These are phyloP conservation scores for Yamadazyma triangularis DNA, from an alignment of 1,139 yeast species.

Conservation along the genomic window DNA sequence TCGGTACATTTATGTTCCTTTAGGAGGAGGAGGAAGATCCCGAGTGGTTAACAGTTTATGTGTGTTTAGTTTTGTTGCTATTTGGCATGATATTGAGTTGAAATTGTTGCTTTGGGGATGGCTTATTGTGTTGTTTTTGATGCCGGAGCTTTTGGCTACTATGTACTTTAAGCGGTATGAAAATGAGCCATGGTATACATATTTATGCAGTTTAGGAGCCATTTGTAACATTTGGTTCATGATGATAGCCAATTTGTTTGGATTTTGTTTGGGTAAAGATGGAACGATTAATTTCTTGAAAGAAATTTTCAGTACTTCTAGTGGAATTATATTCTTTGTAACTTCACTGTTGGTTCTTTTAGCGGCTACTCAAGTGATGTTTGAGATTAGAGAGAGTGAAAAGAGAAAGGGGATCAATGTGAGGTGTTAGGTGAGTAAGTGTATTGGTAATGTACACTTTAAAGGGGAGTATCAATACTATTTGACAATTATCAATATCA, in stretches of 20 bases:
- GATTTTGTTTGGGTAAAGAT: constrained; percentile 88
- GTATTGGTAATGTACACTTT: too few species aligned
- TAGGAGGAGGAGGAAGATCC: constrained; percentile 72
- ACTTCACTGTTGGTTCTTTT: constrained; percentile 65
- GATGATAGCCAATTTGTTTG: constrained; percentile 95
- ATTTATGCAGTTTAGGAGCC: constrained; percentile 82
- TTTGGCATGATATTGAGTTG: constrained; percentile 97
- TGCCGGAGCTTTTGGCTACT: constrained; percentile 81
- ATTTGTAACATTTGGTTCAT: constrained; percentile 92
- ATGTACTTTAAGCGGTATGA: constrained; percentile 36
- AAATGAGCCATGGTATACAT: constrained; percentile 68
- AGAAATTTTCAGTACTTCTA: constrained; percentile 67
- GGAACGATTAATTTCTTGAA: constrained; percentile 65
- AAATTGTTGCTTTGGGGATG: constrained; percentile 92
- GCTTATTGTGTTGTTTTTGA: constrained; percentile 77
- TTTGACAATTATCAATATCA: too few species aligned
- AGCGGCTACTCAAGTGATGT: constrained; percentile 90
- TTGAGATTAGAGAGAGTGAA: constrained; percentile 84
- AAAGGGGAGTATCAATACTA: too few species aligned
- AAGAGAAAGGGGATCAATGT: constrained; percentile 77
- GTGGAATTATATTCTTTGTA: constrained; percentile 65
- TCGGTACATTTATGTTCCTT: constrained; percentile 77
- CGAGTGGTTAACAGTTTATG: constrained; percentile 72
- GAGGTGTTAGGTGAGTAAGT: constrained; percentile 69
- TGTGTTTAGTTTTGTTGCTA: constrained; percentile 94